A percentile compares a stretch with the other conserved stretches of the same genome.
These are phyloP conservation scores for Leccinum barrowsii DNA, from an alignment of 768 basidiomycete species.

Conservation along the genomic window DNA sequence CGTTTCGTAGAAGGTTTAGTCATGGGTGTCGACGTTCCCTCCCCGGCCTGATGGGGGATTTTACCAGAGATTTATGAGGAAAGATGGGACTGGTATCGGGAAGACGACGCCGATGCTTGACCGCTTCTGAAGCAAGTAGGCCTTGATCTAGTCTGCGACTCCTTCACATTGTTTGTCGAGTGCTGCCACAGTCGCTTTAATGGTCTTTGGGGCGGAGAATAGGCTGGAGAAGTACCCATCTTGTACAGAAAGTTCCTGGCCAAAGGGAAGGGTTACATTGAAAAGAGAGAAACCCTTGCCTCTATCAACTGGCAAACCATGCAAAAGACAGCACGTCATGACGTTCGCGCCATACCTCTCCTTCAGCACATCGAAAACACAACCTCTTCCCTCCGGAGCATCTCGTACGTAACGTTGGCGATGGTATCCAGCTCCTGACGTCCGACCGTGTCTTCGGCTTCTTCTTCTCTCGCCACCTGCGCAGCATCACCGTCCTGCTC, in stretches of 20 bases:
- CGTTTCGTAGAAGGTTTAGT: conserved; percentile 34
- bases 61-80: conserved; percentile 1
- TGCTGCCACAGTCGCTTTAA: conserved; percentile 19
- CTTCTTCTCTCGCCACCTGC: conserved; percentile 20
- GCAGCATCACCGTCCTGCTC: conserved; percentile 15
- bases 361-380: conserved; percentile 11
- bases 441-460: conserved; percentile 25
- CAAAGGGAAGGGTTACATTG: not conserved
- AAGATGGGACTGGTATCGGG: conserved; percentile 3
- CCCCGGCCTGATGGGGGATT: conserved; percentile 17
- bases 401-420: too few relatives aligned
- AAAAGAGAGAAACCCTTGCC: conserved; percentile 19
- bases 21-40: not conserved
- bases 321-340: conserved; percentile 40
- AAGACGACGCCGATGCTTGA: not conserved
- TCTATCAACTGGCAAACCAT: conserved; percentile 43
- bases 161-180: conserved; percentile 26
- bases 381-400: too few relatives aligned
- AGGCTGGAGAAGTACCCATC: conserved; percentile 16
- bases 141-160: conserved; percentile 23
- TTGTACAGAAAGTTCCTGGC: conserved; percentile 11
- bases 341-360: conserved; percentile 16
- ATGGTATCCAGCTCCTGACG: conserved; percentile 3
- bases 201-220: conserved; percentile 14
- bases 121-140: conserved; percentile 3